A percentile compares a stretch with the other conserved stretches of the same genome.
Conservation (phyloP, 495 filamentous ascomycete species). For the Aspergillus mulundensis region DNA sequence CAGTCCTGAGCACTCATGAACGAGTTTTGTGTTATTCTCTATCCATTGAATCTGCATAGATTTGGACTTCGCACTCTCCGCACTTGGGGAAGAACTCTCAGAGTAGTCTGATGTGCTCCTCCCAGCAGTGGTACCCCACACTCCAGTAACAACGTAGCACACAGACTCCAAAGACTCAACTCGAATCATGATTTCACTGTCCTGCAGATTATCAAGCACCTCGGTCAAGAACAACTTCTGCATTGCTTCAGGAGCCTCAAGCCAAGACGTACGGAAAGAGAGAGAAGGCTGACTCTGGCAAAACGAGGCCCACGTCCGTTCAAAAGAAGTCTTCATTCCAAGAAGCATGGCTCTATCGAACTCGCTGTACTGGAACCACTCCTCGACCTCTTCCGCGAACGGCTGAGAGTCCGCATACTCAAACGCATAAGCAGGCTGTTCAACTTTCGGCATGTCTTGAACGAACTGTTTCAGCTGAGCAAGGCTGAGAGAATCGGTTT, state of each 20-base stretch:
- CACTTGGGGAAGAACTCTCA: slow-evolving; percentile 21
- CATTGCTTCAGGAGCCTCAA: slow-evolving; percentile 40
- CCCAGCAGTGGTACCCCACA: slow-evolving; percentile 72
- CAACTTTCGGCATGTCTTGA: slow-evolving; percentile 69
- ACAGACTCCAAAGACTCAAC: slow-evolving; percentile 68
- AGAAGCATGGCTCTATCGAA: slow-evolving; percentile 67
- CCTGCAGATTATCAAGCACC: slow-evolving; percentile 38
- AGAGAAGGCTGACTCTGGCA: slow-evolving; percentile 32
- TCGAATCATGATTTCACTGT: slow-evolving; percentile 49
- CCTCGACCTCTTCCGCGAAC: slow-evolving; percentile 84
- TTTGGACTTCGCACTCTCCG: slow-evolving; percentile 42
- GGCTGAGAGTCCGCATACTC: slow-evolving; percentile 78
- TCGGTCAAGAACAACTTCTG: slow-evolving; percentile 42
- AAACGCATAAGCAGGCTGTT: slow-evolving; percentile 89
- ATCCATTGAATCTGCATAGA: slow-evolving; percentile 68
- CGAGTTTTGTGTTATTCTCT: slow-evolving; percentile 54
- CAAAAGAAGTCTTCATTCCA: slow-evolving; percentile 66
- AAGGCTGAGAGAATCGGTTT: slow-evolving; percentile 75
- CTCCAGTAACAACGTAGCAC: slow-evolving; percentile 71
- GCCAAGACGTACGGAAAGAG: slow-evolving; percentile 43
- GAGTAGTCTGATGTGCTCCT: slow-evolving; percentile 28
- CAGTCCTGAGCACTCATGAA: slow-evolving; percentile 58
- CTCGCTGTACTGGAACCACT: slow-evolving; percentile 91
- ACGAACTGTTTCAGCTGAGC: slow-evolving; percentile 77
- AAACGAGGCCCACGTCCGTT: slow-evolving; percentile 57